Conservation (phyloP, 176 grass and related monocot species). For the Stipa capillata region DNA sequence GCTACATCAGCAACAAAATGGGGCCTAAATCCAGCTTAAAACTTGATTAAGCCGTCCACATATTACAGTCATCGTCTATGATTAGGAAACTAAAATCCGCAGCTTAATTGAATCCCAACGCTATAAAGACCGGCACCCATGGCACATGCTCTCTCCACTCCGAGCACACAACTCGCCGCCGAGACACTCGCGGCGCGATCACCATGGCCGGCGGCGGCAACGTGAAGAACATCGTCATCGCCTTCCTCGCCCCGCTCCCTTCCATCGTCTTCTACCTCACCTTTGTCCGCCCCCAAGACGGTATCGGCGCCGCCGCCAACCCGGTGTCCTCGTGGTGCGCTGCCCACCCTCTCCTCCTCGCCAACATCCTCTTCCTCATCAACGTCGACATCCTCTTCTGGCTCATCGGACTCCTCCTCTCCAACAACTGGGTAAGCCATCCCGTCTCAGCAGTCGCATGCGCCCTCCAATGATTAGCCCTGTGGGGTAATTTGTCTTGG, state of each 20-base stretch:
- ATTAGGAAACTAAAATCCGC: neutral
- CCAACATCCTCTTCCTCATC: constrained; percentile 79
- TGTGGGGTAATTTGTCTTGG: neutral
- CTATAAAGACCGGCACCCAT: neutral
- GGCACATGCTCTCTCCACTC: neutral
- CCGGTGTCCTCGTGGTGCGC: constrained; percentile 52
- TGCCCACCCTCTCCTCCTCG: constrained; percentile 69
- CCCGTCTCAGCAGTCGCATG: neutral
- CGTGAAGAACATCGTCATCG: constrained; percentile 59
- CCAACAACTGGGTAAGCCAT: constrained; percentile 76
- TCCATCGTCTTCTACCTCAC: constrained; percentile 79
- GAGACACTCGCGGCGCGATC: neutral
- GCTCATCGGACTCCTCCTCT: constrained; percentile 69
- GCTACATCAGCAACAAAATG: neutral
- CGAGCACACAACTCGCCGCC: neutral
- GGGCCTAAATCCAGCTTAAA: neutral
- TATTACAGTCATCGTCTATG: no score
- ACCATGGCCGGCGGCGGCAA: constrained; percentile 37
- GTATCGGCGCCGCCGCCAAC: neutral
- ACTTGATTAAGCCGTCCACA: neutral
- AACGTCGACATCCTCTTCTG: constrained; percentile 95
- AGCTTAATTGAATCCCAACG: neutral
- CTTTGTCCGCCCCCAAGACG: constrained; percentile 24
- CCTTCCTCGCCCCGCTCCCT: constrained; percentile 66
- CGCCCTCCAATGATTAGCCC: neutral